Evolutionary conservation across 768 basidiomycete genomes (phyloP).

Genomic region (Boletus rubescentipes): DNA sequence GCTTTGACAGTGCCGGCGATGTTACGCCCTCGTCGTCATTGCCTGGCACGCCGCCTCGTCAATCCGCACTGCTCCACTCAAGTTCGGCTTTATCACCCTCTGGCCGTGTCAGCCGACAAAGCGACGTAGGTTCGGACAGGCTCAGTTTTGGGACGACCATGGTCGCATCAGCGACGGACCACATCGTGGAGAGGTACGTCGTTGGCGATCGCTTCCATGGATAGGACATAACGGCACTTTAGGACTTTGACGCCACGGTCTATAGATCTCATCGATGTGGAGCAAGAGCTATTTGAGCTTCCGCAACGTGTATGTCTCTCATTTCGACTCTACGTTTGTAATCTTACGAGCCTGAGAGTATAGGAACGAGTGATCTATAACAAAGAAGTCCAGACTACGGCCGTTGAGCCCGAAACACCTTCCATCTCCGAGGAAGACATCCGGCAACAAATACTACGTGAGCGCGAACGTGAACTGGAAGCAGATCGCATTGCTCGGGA

Average conservation of each 20-base stretch:
- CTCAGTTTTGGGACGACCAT: constrained; percentile 45
- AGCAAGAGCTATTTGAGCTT: constrained; percentile 87
- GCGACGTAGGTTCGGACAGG: constrained; percentile 57
- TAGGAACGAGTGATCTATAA: constrained; percentile 82
- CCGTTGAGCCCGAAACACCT: constrained; percentile 54
- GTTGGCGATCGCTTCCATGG: background rate
- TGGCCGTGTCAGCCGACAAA: constrained; percentile 68
- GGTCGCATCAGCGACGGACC: constrained; percentile 56
- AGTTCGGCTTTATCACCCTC: constrained; percentile 43
- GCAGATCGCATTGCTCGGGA: constrained; percentile 68
- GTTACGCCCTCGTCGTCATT: constrained; percentile 70
- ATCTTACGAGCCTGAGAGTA: constrained; percentile 2
- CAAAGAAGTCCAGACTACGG: constrained; percentile 80
- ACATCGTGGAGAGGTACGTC: constrained; percentile 69
- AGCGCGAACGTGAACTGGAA: constrained; percentile 65
- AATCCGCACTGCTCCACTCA: constrained; percentile 37
- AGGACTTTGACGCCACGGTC: constrained; percentile 66
- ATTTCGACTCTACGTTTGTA: background rate
- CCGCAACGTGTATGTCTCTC: constrained; percentile 68
- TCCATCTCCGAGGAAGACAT: constrained; percentile 68
- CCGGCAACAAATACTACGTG: constrained; percentile 61
- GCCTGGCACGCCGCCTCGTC: constrained; percentile 64
- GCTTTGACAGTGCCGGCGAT: constrained; percentile 55
- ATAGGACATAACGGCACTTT: constrained; percentile 5
- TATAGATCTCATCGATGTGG: constrained; percentile 81